Base-by-base conservation (phyloP, 2,329 filamentous ascomycete genomes). In the Pseudogymnoascus sp. region DNA sequence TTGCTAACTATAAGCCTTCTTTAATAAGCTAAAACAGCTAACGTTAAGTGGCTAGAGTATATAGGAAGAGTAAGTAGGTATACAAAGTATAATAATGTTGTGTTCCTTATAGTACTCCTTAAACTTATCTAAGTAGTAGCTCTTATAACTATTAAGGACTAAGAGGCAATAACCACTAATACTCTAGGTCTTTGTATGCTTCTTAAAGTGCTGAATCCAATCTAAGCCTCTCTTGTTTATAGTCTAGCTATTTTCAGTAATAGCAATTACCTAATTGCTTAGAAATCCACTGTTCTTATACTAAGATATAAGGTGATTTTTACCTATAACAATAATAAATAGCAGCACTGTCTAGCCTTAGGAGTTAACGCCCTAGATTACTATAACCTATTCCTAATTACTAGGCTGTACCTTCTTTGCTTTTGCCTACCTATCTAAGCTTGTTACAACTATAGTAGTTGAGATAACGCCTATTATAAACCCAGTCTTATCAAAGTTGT, bases 81-180 rank as follows among this genome's bases (percentile, higher is more conserved):
- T 71, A 77, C 60, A 76, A 64, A 75, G 66, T 57, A 68, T 69
- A 59, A 74, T 72, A 65, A 77, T 75, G 47, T 75, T 72, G 57
- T 75, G 63, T n/a, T 70, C 61, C 59, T 50, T 69, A 63, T 65
- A 77, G 63, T 69, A 72, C 30, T 70, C 41, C 61, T 62, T 7
- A 68, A 77, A 65, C 57, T 72, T 66, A 67, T 77, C 70, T 37
- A n/a, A 77, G 64, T 70, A 30, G 64, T 75, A 66, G 63, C 69
- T 74, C 20, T 65, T 58, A 66, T 76, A 64, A 57, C 71, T 65
- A 63, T 76, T 68, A 59, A 75, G 63, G 63, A 76, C 67, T 3
- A 76, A 64, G 1, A 75, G 65, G 22, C 65, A 59, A 63, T 70
- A 70, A 60, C 47, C 57, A 2, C 70, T 67, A 18, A 60, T 63